Evolutionary conservation across 1,139 yeast species (phyloP).

Genomic region (Candida tetrigidarum): DNA sequence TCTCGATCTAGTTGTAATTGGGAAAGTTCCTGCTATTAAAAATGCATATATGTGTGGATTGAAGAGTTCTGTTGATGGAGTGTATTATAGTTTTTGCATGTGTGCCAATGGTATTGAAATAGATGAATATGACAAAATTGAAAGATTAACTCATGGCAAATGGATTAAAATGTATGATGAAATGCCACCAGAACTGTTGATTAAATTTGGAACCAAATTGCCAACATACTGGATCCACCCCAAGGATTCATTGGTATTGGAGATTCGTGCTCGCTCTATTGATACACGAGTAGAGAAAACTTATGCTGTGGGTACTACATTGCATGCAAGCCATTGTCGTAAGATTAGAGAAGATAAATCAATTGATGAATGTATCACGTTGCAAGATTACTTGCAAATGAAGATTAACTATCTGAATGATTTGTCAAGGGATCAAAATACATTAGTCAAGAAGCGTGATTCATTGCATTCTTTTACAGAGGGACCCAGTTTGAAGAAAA

Average conservation of each 20-base stretch:
- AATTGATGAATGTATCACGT: slow-evolving; percentile 54
- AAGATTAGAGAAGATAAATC: slow-evolving; percentile 72
- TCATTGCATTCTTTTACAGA: slow-evolving; percentile 18
- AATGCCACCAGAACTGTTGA: slow-evolving; percentile 43
- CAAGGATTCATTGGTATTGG: slow-evolving; percentile 74
- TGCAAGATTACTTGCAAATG: slow-evolving; percentile 53
- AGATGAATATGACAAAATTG: slow-evolving; percentile 63
- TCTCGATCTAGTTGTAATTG: slow-evolving; percentile 78
- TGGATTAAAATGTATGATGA: slow-evolving; percentile 54
- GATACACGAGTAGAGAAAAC: slow-evolving; percentile 50
- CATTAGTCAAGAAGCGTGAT: slow-evolving; percentile 21
- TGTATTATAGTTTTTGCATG: slow-evolving; percentile 65
- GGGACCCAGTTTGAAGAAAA: slow-evolving; percentile 12
- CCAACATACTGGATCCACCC: slow-evolving; percentile 88
- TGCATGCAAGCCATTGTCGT: slow-evolving; percentile 78
- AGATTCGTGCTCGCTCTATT: slow-evolving; percentile 81
- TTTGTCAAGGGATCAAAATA: slow-evolving; percentile 31
- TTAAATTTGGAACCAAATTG: slow-evolving; percentile 61
- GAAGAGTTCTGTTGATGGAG: slow-evolving; percentile 34
- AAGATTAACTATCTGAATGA: slow-evolving; percentile 32
- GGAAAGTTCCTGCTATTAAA: slow-evolving; percentile 75
- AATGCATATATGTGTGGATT: slow-evolving; percentile 80
- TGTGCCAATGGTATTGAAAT: slow-evolving; percentile 85
- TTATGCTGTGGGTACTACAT: slow-evolving; percentile 69
- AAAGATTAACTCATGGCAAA: slow-evolving; percentile 57